Evolutionary conservation across 768 basidiomycete species (phyloP).

Genomic region (Rhizopogon sp.): DNA sequence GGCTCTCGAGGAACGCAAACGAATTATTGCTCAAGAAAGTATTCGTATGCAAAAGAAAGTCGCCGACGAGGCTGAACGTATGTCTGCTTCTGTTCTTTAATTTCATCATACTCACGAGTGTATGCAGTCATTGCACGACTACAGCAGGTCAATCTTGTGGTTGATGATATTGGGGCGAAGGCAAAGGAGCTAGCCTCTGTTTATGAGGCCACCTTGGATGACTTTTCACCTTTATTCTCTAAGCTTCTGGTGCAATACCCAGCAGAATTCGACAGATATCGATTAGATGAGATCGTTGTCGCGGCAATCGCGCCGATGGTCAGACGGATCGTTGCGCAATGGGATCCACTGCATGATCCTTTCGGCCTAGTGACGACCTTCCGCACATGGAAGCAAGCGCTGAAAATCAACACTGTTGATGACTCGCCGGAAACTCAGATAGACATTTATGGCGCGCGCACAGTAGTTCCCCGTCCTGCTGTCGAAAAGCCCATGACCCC

Average conservation of each 20-base stretch:
- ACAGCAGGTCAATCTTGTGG: constrained; percentile 70
- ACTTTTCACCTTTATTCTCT: constrained; percentile 69
- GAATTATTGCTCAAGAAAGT: constrained; percentile 68
- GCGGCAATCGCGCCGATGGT: constrained; percentile 84
- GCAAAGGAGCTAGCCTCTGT: constrained; percentile 58
- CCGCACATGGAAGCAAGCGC: constrained; percentile 61
- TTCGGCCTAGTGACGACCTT: constrained; percentile 59
- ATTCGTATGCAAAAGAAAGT: constrained; percentile 62
- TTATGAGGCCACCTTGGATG: constrained; percentile 70
- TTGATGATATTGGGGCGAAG: constrained; percentile 62
- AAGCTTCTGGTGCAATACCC: constrained; percentile 66
- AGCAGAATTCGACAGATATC: constrained; percentile 71
- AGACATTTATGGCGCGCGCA: constrained; percentile 51
- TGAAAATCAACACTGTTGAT: constrained; percentile 52
- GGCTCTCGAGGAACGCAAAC: constrained; percentile 73
- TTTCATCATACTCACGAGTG: constrained; percentile 5
- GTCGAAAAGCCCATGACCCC: constrained; percentile 79
- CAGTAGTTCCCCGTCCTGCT: constrained; percentile 23
- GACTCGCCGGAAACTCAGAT: constrained; percentile 41
- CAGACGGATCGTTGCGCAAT: constrained; percentile 65
- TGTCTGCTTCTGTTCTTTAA: constrained; percentile 19
- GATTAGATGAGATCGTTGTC: constrained; percentile 88
- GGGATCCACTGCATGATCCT: constrained; percentile 85
- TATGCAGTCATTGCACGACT: constrained; percentile 69
- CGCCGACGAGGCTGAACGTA: constrained; percentile 73